These are phyloP conservation scores for Paramecium bursaria DNA, from an alignment of 73 alveolate genomes.

Conservation along the genomic window DNA sequence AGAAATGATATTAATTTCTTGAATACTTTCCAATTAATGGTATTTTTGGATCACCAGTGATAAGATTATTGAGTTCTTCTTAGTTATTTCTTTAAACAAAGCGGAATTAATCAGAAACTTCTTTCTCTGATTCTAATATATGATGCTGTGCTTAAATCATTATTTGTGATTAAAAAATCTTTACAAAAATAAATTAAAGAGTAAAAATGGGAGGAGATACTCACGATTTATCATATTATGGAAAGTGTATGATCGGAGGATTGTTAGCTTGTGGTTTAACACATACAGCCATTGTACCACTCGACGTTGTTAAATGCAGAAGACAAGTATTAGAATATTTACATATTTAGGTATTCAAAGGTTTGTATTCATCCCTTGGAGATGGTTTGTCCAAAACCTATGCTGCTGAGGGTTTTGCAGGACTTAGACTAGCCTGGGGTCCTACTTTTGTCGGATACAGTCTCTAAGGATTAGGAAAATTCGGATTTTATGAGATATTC, in stretches of 20 bases:
- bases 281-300: conserved; percentile 88
- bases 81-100: too few relatives aligned
- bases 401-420: conserved; percentile 81
- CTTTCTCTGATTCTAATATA: background rate
- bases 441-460: conserved; percentile 93
- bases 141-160: background rate
- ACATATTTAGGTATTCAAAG: conserved; percentile 30
- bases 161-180: conserved; percentile 41
- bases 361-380: conserved; percentile 66
- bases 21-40: conserved; percentile 50
- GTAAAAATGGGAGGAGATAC: conserved; percentile 69
- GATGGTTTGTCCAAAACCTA: conserved; percentile 79
- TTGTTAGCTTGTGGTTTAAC: conserved; percentile 91
- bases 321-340: conserved; percentile 72
- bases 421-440: conserved; percentile 93
- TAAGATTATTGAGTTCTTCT: conserved; percentile 5
- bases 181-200: conserved; percentile 51
- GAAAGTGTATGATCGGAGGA: conserved; percentile 94
- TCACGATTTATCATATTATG: conserved; percentile 86
- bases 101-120: background rate
- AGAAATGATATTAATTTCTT: conserved; percentile 48
- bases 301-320: conserved; percentile 92
- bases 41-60: conserved; percentile 41
- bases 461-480: conserved; percentile 89
- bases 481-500: conserved; percentile 95